A percentile compares a stretch with the other conserved stretches of the same genome.
phyloP scores from a whole-genome alignment of 2,329 filamentous ascomycete species.

The Pseudocercospora musae region DNA sequence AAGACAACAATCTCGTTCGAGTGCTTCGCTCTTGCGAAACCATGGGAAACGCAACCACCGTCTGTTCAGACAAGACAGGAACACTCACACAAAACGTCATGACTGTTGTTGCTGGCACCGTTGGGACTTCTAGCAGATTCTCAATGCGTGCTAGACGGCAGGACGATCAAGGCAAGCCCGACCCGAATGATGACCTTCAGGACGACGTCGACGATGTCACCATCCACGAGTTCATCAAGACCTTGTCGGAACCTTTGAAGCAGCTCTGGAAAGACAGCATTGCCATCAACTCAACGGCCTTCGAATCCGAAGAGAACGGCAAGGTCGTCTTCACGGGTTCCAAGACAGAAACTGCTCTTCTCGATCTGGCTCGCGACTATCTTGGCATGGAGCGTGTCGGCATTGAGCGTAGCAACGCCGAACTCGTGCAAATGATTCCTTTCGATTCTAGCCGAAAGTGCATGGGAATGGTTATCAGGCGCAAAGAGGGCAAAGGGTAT shows the following conservation, averaged over 20 bases:
- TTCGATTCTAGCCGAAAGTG: constrained; percentile 68
- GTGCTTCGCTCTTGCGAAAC: constrained; percentile 66
- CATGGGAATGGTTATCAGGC: constrained; percentile 62
- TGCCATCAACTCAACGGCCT: constrained; percentile 66
- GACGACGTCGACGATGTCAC: constrained; percentile 48
- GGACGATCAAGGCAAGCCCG: constrained; percentile 19
- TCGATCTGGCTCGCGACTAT: constrained; percentile 65
- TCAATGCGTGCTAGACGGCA: constrained; percentile 40
- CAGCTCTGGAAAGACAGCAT: constrained; percentile 61
- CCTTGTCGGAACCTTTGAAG: constrained; percentile 53
- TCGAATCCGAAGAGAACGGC: constrained; percentile 62
- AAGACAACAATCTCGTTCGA: constrained; percentile 69
- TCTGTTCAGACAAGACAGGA: constrained; percentile 78
- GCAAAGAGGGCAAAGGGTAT: constrained; percentile 51
- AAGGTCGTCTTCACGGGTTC: constrained; percentile 64
- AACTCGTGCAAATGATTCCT: constrained; percentile 55
- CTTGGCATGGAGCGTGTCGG: constrained; percentile 61
- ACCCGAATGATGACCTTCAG: constrained; percentile 32
- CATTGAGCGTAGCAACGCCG: constrained; percentile 61
- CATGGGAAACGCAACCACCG: constrained; percentile 69
- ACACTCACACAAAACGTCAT: constrained; percentile 73
- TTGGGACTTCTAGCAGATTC: constrained; percentile 60
- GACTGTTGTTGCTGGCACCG: constrained; percentile 70
- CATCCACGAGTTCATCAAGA: constrained; percentile 53
- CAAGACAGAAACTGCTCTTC: constrained; percentile 72